Evolutionary conservation across 2,329 filamentous ascomycete genomes (phyloP), one percentile per base, ranked within the genome.

Genomic region (Apiospora koreana): DNA sequence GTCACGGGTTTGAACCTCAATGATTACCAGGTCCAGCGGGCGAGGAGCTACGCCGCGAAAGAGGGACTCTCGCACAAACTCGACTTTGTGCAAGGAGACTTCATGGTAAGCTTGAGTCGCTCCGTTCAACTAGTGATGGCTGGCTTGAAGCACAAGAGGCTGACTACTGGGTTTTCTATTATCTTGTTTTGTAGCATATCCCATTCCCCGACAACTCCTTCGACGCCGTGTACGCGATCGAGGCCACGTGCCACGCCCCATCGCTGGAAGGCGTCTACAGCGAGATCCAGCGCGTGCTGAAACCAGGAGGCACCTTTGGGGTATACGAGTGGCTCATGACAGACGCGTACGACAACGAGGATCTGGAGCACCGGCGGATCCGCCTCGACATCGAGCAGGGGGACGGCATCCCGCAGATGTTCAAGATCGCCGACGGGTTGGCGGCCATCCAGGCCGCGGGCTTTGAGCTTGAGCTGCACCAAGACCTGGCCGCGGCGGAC

Each of bases 321-420:
- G 92, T 94, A 46, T 94, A 94, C 80, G 92, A 94, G 79, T 94
- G 92, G 91, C 85, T 94, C 77, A 94, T 94, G 92, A 94, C 91
- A 16, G 91, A 93, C 73, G 82, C 86, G 58, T 94, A 93, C 81
- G 89, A 94, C 83, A 91, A 92, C 77, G 83, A 87, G 69, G 89
- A 93, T 82, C 81, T 87, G 1, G 83, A 87, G 72, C 92, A 94
- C 82, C 87, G 91, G 74, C 86, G 89, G 77, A 91, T 94, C 76
- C 88, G 92, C 74, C 86, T 94, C 28, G 92, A 89, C 74, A 94
- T 94, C 73, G 92, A 94, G 83, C 88, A 92, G 79, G 92, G 92
- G 75, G 89, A 94, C 76, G 92, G 92, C 75, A 93, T 94, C 77
- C 90, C 90, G 71, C 93, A 93, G 81, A 94, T 94, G 92, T 91